phyloP scores from a whole-genome alignment of 768 basidiomycete genomes.

The Tricholoma matsutake region DNA sequence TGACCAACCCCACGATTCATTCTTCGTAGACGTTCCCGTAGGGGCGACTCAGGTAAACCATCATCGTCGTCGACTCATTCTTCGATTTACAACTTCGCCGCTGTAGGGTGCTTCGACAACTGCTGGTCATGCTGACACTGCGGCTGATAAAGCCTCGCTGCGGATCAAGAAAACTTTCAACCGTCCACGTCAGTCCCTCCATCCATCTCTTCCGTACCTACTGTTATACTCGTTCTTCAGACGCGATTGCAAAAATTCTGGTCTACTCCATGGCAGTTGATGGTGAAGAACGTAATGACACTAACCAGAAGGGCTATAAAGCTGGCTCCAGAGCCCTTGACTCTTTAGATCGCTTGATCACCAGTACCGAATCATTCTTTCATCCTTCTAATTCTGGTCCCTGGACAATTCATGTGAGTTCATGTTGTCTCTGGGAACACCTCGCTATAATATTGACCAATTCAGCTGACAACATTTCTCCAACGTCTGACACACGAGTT shows the following conservation, averaged over 20 bases:
- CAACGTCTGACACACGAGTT: slow-evolving; percentile 76
- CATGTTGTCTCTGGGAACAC: not conserved
- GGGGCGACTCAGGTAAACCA: slow-evolving; percentile 57
- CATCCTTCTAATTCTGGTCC: slow-evolving; percentile 90
- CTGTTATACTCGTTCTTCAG: slow-evolving; percentile 31
- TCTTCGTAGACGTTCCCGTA: slow-evolving; percentile 60
- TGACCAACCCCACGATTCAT: not conserved
- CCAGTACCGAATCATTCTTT: slow-evolving; percentile 91
- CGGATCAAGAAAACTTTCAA: slow-evolving; percentile 71
- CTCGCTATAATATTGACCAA: slow-evolving; percentile 5
- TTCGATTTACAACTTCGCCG: slow-evolving; percentile 4
- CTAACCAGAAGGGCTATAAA: slow-evolving; percentile 50
- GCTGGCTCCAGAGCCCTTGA: slow-evolving; percentile 89
- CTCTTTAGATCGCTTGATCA: slow-evolving; percentile 82
- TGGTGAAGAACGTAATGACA: slow-evolving; percentile 51
- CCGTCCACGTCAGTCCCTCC: slow-evolving; percentile 48
- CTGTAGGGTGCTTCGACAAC: slow-evolving; percentile 60
- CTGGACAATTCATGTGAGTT: slow-evolving; percentile 68
- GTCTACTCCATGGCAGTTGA: slow-evolving; percentile 90
- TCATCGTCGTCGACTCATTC: not conserved
- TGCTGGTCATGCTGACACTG: slow-evolving; percentile 64
- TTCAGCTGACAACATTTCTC: slow-evolving; percentile 64
- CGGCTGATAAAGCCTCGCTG: slow-evolving; percentile 51
- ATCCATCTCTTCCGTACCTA: not conserved
- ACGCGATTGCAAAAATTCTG: slow-evolving; percentile 78